These are phyloP conservation scores for Mycena amicta DNA, from an alignment of 768 basidiomycete species.

Conservation along the genomic window DNA sequence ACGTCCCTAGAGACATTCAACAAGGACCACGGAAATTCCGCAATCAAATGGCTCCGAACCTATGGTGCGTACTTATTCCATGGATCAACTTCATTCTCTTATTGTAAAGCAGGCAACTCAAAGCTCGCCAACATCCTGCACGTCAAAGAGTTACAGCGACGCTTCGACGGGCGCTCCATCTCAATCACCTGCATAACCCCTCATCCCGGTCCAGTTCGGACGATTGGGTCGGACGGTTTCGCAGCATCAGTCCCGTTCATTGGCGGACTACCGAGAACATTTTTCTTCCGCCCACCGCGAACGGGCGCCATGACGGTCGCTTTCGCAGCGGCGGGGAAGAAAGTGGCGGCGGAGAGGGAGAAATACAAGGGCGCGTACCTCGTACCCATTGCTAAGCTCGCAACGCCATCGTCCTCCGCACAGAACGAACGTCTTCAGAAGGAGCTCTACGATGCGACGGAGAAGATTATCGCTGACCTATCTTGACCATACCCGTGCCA, in stretches of 20 bases:
- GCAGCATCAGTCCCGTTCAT: neutral
- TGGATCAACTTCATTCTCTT: neutral
- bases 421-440: slow-evolving; percentile 26
- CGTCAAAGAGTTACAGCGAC: slow-evolving; percentile 44
- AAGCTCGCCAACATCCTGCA: slow-evolving; percentile 30
- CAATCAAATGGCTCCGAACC: slow-evolving; percentile 3
- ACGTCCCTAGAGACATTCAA: slow-evolving; percentile 20
- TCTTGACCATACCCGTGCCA: neutral
- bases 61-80: slow-evolving; percentile 17
- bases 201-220: slow-evolving; percentile 36
- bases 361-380: slow-evolving; percentile 36
- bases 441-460: slow-evolving; percentile 32
- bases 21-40: slow-evolving; percentile 6
- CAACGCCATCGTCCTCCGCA: slow-evolving; percentile 13
- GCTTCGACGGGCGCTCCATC: slow-evolving; percentile 30
- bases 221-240: slow-evolving; percentile 12
- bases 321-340: slow-evolving; percentile 33
- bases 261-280: slow-evolving; percentile 26
- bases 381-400: slow-evolving; percentile 26
- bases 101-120: slow-evolving; percentile 16
- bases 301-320: slow-evolving; percentile 29
- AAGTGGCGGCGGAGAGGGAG: slow-evolving; percentile 21
- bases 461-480: slow-evolving; percentile 16
- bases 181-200: slow-evolving; percentile 30
- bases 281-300: slow-evolving; percentile 10